Percentiles rank a stretch among this genome's conserved stretches.
These are phyloP conservation scores for Phyllosticta citrichinensis DNA, from an alignment of 2,329 filamentous ascomycete genomes.

Conservation along the genomic window DNA sequence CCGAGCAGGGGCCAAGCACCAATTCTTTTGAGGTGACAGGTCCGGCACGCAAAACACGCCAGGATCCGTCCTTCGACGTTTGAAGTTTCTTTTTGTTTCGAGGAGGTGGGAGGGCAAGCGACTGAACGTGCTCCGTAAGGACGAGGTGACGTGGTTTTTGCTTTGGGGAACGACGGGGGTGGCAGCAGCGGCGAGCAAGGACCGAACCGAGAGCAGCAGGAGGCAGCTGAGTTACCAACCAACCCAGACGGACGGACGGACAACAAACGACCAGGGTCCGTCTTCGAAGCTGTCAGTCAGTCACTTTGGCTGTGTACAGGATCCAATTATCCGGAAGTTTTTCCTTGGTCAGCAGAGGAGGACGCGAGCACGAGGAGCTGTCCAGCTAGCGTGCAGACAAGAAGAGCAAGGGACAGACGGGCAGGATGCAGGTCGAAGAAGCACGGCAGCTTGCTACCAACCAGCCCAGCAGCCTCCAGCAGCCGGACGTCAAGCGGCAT, in stretches of 20 bases:
- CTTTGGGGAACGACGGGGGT: background rate
- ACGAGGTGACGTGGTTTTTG: background rate
- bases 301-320: background rate
- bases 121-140: background rate
- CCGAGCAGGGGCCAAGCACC: no score
- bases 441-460: background rate
- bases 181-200: background rate
- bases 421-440: background rate
- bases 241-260: background rate
- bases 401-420: background rate
- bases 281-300: background rate
- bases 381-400: background rate
- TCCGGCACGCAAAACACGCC: no score
- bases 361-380: background rate
- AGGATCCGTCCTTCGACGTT: background rate
- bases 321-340: background rate
- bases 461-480: background rate
- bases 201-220: background rate
- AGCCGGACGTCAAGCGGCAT: slow-evolving; percentile 17
- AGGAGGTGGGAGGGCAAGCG: background rate
- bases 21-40: no score
- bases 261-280: background rate
- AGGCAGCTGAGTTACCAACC: background rate
- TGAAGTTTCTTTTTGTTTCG: background rate
- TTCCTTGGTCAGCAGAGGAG: no score